Evolutionary conservation across 306 rosid species (phyloP).

Genomic region (Calophaca sinica): DNA sequence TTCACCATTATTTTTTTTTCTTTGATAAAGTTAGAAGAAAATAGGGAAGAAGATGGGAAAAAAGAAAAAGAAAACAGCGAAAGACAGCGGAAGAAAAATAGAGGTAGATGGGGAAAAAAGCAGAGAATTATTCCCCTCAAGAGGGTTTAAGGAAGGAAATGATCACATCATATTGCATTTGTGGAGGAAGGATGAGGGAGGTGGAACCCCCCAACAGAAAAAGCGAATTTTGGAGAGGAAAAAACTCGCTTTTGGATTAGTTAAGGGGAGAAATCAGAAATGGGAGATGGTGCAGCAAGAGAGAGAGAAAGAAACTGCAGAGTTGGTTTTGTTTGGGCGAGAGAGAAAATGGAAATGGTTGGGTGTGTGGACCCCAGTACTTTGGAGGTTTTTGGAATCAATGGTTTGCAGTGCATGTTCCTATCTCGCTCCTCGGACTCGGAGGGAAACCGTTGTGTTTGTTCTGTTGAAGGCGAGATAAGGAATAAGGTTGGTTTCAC

Average conservation of each 20-base stretch:
- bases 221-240: slow-evolving; percentile 3
- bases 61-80: background rate
- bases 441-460: background rate
- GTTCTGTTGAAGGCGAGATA: background rate
- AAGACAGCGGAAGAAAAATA: background rate
- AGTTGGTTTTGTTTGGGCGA: background rate
- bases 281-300: slow-evolving; percentile 21
- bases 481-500: background rate
- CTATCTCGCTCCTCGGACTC: background rate
- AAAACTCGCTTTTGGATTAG: slow-evolving; percentile 12
- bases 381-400: slow-evolving; percentile 28
- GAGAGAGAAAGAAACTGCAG: background rate
- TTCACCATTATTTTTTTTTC: slow-evolving; percentile 52
- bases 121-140: background rate
- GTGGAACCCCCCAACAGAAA: slow-evolving; percentile 8
- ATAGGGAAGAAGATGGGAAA: no score
- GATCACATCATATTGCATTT: slow-evolving; percentile 8
- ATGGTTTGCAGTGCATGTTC: slow-evolving; percentile 32
- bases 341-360: slow-evolving; percentile 18
- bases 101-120: background rate
- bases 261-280: background rate
- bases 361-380: slow-evolving; percentile 16
- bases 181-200: background rate
- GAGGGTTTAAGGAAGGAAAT: slow-evolving; percentile 33
- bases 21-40: background rate